Conservation (phyloP, 768 basidiomycete species). For the Mycena polygramma region DNA sequence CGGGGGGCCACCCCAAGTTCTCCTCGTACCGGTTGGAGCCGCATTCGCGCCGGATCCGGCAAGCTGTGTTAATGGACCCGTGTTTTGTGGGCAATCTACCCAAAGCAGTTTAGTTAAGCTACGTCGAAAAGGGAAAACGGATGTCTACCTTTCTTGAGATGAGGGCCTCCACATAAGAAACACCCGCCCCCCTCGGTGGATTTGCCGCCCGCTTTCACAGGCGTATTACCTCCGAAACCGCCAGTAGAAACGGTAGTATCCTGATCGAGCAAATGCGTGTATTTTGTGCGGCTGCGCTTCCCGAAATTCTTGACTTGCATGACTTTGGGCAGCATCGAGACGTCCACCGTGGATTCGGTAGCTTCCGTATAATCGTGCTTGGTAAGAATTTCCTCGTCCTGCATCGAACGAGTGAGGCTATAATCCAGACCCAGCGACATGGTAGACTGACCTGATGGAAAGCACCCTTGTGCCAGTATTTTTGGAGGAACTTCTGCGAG, state of each 20-base stretch:
- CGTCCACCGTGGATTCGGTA: slow-evolving; percentile 89
- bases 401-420: slow-evolving; percentile 23
- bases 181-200: slow-evolving; percentile 77
- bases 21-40: slow-evolving; percentile 47
- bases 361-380: slow-evolving; percentile 91
- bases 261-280: slow-evolving; percentile 95
- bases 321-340: slow-evolving; percentile 90
- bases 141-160: slow-evolving; percentile 85
- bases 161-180: slow-evolving; percentile 94
- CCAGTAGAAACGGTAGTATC: slow-evolving; percentile 81
- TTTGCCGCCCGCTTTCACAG: slow-evolving; percentile 69
- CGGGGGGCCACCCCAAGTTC: slow-evolving; percentile 47
- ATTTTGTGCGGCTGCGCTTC: slow-evolving; percentile 93
- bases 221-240: slow-evolving; percentile 73
- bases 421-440: not conserved
- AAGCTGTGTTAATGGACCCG: slow-evolving; percentile 49
- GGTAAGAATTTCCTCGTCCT: slow-evolving; percentile 91
- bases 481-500: slow-evolving; percentile 93
- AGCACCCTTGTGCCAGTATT: slow-evolving; percentile 99
- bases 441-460: slow-evolving; percentile 85
- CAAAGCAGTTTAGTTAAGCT: not conserved
- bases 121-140: slow-evolving; percentile 12
- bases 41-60: slow-evolving; percentile 52
- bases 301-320: slow-evolving; percentile 99
- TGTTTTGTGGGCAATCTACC: slow-evolving; percentile 67